These are phyloP conservation scores for Wallacemonas sp. DNA, from an alignment of 208 protist species.

Conservation along the genomic window DNA sequence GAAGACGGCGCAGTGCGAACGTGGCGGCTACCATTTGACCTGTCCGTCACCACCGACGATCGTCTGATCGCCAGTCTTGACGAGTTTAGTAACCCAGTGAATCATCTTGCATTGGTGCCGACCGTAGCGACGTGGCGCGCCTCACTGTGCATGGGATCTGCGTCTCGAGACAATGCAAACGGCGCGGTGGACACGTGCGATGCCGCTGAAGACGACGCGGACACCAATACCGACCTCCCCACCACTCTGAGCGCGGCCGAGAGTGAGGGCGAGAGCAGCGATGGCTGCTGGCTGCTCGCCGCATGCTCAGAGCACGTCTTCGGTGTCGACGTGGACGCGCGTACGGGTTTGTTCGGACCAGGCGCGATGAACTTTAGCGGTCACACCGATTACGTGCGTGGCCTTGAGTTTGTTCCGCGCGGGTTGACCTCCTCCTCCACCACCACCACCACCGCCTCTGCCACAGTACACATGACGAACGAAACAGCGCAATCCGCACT, in stretches of 20 bases:
- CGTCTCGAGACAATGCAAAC: no score
- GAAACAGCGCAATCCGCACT: not conserved
- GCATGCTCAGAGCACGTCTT: conserved; percentile 82
- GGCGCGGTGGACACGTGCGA: no score
- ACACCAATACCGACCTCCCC: not conserved
- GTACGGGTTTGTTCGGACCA: conserved; percentile 44
- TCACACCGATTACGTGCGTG: conserved; percentile 84
- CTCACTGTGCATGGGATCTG: not conserved
- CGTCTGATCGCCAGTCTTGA: conserved; percentile 73
- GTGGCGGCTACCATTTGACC: conserved; percentile 54
- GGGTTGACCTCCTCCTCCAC: conserved; percentile 6
- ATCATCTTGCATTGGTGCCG: conserved; percentile 70
- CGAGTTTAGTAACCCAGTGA: conserved; percentile 84
- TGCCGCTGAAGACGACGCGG: conserved; percentile 2
- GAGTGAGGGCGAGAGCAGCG: not conserved
- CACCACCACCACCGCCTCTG: conserved; percentile 23
- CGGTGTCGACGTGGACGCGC: conserved; percentile 50
- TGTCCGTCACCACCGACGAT: conserved; percentile 30
- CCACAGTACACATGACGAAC: no score
- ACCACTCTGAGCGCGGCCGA: not conserved
- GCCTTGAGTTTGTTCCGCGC: conserved; percentile 63
- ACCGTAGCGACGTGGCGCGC: conserved; percentile 19
- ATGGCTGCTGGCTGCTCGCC: conserved; percentile 64
- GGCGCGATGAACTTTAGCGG: conserved; percentile 51
- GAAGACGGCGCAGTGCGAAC: conserved; percentile 79